Percentiles rank a stretch among this genome's conserved stretches.
These are phyloP conservation scores for Penicillium crustosum DNA, from an alignment of 2,329 filamentous ascomycete species.

Conservation along the genomic window DNA sequence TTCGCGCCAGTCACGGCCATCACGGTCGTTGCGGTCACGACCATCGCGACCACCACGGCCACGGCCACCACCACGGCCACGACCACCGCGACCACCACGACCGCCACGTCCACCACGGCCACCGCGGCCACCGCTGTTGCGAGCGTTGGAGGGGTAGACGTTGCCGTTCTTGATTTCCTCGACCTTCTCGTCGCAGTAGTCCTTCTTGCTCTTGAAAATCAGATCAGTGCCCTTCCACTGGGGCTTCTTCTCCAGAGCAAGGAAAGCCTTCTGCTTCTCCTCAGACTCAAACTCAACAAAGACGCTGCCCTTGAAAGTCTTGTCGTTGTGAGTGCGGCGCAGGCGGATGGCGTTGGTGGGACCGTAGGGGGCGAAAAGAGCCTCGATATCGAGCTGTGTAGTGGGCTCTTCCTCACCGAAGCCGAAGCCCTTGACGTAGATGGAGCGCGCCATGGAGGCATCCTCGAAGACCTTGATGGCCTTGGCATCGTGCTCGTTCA, in stretches of 20 bases:
- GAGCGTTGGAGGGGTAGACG: conserved; percentile 52
- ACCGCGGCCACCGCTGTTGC: conserved; percentile 45
- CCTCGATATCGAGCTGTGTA: conserved; percentile 91
- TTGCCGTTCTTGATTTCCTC: conserved; percentile 70
- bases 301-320: conserved; percentile 90
- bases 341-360: conserved; percentile 80
- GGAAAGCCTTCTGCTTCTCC: conserved; percentile 76
- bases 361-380: conserved; percentile 81
- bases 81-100: conserved; percentile 40
- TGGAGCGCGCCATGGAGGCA: conserved; percentile 68
- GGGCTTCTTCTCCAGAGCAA: conserved; percentile 75
- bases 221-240: conserved; percentile 80
- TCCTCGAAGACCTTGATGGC: conserved; percentile 59
- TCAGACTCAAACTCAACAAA: conserved; percentile 88
- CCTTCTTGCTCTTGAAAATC: conserved; percentile 81
- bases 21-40: conserved; percentile 29
- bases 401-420: conserved; percentile 65
- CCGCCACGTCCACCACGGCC: conserved; percentile 45
- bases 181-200: conserved; percentile 78
- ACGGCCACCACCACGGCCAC: conserved; percentile 46
- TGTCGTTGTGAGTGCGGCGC: conserved; percentile 65
- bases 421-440: conserved; percentile 95
- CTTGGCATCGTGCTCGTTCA: conserved; percentile 56
- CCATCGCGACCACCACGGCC: conserved; percentile 32
- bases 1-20: conserved; percentile 46